These are phyloP conservation scores for Fusarium sp. DNA, from an alignment of 2,329 filamentous ascomycete genomes.

Conservation along the genomic window DNA sequence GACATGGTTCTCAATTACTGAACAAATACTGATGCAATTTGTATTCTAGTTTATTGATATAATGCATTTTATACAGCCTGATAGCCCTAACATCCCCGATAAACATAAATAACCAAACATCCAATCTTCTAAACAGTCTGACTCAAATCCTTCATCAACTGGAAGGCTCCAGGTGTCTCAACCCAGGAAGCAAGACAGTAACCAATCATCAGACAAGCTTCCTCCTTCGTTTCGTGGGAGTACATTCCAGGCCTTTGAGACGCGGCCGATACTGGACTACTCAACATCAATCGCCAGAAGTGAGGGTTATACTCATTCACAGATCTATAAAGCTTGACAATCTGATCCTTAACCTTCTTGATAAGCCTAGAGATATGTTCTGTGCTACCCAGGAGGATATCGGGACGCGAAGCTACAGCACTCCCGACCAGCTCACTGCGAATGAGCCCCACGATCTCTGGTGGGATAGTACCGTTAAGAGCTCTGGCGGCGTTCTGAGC, in stretches of 20 bases:
- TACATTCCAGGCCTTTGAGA: constrained; percentile 5
- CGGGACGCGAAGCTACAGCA: neutral
- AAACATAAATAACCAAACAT: fast-evolving
- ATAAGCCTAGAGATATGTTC: neutral
- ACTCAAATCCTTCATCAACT: neutral
- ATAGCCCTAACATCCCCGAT: too few species aligned
- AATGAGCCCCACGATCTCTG: constrained; percentile 36
- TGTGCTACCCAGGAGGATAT: neutral
- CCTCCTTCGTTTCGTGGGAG: constrained; percentile 5
- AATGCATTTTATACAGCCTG: neutral
- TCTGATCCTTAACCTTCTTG: constrained; percentile 24
- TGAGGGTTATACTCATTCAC: constrained; percentile 23
- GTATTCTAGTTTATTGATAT: fast-evolving
- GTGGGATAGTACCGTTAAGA: constrained; percentile 13
- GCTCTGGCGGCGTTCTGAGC: constrained; percentile 16
- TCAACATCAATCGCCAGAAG: constrained; percentile 31
- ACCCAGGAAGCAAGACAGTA: constrained; percentile 23
- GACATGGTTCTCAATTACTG: neutral
- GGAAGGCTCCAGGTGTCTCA: constrained; percentile 27
- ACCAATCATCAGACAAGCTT: constrained; percentile 17
- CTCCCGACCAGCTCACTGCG: constrained; percentile 19
- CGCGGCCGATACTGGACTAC: neutral
- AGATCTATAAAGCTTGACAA: constrained; percentile 12
- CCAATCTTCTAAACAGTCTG: neutral
- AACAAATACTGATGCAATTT: neutral